These are phyloP conservation scores for Blastobotrys ciferrii DNA, from an alignment of 1,139 yeast species.

Conservation along the genomic window DNA sequence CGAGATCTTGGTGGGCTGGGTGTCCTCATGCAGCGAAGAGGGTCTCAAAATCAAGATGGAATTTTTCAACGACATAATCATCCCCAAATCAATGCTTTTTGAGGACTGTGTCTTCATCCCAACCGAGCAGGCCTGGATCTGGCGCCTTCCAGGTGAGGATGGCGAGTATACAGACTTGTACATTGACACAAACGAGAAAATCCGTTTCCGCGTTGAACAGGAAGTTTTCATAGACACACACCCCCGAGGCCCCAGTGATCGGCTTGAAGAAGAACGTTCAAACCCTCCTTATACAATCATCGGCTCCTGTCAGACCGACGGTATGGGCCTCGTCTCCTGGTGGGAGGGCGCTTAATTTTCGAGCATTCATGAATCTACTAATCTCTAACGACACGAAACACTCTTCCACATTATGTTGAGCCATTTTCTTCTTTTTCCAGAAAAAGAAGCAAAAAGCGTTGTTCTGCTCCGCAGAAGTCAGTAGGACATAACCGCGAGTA, in stretches of 20 bases:
- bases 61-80: slow-evolving; percentile 87
- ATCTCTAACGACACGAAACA: background rate
- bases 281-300: slow-evolving; percentile 75
- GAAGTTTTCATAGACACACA: slow-evolving; percentile 80
- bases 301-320: slow-evolving; percentile 94
- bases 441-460: slow-evolving; percentile 6
- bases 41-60: slow-evolving; percentile 83
- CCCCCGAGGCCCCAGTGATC: slow-evolving; percentile 61
- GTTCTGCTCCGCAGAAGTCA: too few species aligned
- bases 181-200: slow-evolving; percentile 85
- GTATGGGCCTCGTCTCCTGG: slow-evolving; percentile 96
- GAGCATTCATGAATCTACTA: background rate
- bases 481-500: too few species aligned
- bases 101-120: slow-evolving; percentile 63
- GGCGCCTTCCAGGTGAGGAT: slow-evolving; percentile 48
- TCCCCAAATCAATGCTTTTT: slow-evolving; percentile 77
- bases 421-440: too few species aligned
- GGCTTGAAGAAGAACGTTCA: slow-evolving; percentile 36
- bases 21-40: slow-evolving; percentile 78
- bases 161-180: slow-evolving; percentile 74
- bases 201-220: slow-evolving; percentile 86
- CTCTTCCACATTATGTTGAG: background rate
- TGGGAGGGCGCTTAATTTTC: slow-evolving; percentile 58
- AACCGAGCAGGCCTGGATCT: slow-evolving; percentile 89
- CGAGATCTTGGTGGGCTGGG: slow-evolving; percentile 92